Evolutionary conservation across 1,139 yeast species (phyloP).

Genomic region (Candida glucosophila): DNA sequence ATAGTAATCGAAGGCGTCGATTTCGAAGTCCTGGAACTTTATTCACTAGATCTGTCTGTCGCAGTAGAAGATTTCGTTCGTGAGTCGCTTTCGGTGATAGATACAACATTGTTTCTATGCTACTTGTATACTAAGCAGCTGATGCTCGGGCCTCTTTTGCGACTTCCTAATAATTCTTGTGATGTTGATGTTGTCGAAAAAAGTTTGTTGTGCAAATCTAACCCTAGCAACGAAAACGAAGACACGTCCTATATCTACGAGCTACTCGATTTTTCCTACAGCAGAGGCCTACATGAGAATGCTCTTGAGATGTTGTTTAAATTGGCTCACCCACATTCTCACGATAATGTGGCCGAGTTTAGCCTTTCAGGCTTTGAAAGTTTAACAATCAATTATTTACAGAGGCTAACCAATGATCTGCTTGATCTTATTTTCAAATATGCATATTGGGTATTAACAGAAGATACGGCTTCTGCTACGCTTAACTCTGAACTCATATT

Average conservation of each 20-base stretch:
- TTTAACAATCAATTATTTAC: slow-evolving; percentile 57
- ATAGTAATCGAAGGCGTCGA: slow-evolving; percentile 39
- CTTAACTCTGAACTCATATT: slow-evolving; percentile 46
- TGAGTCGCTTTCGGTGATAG: slow-evolving; percentile 46
- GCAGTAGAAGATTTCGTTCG: slow-evolving; percentile 8
- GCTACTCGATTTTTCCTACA: slow-evolving; percentile 69
- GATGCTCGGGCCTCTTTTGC: slow-evolving; percentile 72
- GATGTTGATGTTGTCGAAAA: slow-evolving; percentile 54
- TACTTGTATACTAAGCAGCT: slow-evolving; percentile 62
- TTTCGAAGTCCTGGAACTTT: slow-evolving; percentile 32
- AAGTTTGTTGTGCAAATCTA: slow-evolving; percentile 39
- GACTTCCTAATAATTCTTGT: slow-evolving; percentile 67
- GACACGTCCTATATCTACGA: slow-evolving; percentile 51
- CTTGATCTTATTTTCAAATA: slow-evolving; percentile 52
- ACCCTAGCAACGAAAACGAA: slow-evolving; percentile 14
- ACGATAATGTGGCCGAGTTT: slow-evolving; percentile 15
- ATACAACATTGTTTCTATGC: slow-evolving; percentile 71
- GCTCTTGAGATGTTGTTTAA: slow-evolving; percentile 54
- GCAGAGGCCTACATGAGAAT: slow-evolving; percentile 52
- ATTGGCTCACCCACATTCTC: slow-evolving; percentile 20
- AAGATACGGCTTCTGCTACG: slow-evolving; percentile 16
- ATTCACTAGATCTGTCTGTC: too few relatives aligned
- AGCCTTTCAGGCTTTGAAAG: slow-evolving; percentile 38
- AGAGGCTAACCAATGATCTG: slow-evolving; percentile 44
- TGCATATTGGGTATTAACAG: slow-evolving; percentile 45